Conservation (phyloP, 2,329 filamentous ascomycete species). For the Drechslerella stenobrocha region DNA sequence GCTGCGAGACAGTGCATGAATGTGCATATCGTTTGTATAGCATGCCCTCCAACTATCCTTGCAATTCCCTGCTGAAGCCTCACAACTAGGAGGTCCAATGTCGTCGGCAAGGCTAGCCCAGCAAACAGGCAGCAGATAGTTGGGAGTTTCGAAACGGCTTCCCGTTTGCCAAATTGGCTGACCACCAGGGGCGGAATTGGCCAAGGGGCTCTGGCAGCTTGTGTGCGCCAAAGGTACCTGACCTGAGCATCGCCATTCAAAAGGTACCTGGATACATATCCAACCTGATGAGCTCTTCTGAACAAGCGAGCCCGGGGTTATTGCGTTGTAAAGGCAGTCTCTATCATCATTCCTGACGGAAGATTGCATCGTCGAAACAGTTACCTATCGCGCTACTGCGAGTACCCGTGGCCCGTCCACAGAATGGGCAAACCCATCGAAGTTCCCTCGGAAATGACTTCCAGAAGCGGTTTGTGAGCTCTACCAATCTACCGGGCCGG, state of each 20-base stretch:
- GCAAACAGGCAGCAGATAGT: conserved; percentile 9
- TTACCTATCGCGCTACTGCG: conserved; percentile 17
- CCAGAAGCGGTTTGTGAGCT: conserved; percentile 27
- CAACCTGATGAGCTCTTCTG: conserved; percentile 31
- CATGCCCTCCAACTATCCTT: conserved; percentile 30
- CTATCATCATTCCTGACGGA: conserved; percentile 30
- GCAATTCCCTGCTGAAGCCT: conserved; percentile 15
- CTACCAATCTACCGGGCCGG: conserved; percentile 22
- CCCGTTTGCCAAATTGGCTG: conserved; percentile 7
- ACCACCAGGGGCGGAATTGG: conserved; percentile 1
- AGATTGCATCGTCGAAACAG: conserved; percentile 34
- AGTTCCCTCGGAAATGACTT: conserved; percentile 46
- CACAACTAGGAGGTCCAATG: conserved; percentile 17
- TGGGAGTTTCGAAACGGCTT: background rate
- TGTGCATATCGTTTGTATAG: conserved; percentile 28
- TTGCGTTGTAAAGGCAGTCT: conserved; percentile 37
- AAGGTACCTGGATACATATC: conserved; percentile 3
- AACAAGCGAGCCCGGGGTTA: conserved; percentile 26
- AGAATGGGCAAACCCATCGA: conserved; percentile 34
- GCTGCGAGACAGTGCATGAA: conserved; percentile 46
- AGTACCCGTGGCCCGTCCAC: conserved; percentile 17
- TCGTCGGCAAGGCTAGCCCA: conserved; percentile 31
- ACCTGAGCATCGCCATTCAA: background rate
- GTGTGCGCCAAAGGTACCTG: background rate
- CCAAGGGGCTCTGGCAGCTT: background rate